Evolutionary conservation across 2,329 filamentous ascomycete genomes (phyloP), one percentile per base, ranked within the genome.

Genomic region (Botrytis aclada): DNA sequence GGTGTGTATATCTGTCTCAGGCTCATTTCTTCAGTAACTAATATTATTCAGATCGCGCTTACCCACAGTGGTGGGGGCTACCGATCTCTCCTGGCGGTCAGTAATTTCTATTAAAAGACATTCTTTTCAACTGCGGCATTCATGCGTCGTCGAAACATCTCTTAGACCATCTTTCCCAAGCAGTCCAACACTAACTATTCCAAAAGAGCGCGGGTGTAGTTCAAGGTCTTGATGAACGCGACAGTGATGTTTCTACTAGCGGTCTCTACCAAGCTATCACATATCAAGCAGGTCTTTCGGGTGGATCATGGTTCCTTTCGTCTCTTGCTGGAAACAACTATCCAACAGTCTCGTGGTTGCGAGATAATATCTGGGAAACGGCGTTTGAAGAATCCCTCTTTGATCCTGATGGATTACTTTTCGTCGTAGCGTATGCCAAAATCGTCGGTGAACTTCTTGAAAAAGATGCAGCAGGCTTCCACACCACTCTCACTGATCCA

Each of bases 311-410:
- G 85, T 79, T 86, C n/a, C 75, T 85, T 1, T 82, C 82, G 5
- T 84, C 84, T 3, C 71, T 85, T 29, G 81, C 82, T 18, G 84
- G 83, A 12, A 85, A 85, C 77, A 83, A 85, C 74, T 85, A 82
- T 77, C 83, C 84, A 2, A 85, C 84, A 2, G 80, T 86, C 67
- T 81, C 81, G 6, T 80, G 79, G 43, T 77, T 86, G 9, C 77
- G 80, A 41, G 77, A 81, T 25, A 80, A 78, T 20, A 77, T 85
- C 4, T 86, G 84, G 84, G 77, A 81, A 39, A 54, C 77, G n/a
- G 79, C 80, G 1, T 83, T 86, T 72, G 73, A 80, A 58, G 78
- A 83, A 62, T 82, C 79, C 73, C 76, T 82, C 6, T 77, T 84
- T 0, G 77, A 81, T 18, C 83, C 84, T 4, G 80, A 76, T 6